Conservation (phyloP, 2,329 filamentous ascomycete genomes). For the Colletotrichum sp. region DNA sequence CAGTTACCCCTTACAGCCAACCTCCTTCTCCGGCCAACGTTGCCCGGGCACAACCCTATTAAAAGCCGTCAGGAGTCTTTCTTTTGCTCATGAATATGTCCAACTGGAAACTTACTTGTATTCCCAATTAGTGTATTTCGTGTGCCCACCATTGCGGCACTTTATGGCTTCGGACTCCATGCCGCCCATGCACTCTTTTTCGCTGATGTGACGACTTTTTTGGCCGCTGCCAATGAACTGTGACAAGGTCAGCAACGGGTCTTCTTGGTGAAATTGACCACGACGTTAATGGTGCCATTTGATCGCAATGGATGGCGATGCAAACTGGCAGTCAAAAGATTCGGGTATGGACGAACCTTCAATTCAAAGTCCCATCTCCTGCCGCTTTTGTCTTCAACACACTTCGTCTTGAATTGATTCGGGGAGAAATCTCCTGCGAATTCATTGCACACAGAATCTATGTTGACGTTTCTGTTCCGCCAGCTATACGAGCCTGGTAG, state of each 20-base stretch:
- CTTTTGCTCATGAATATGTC: not conserved
- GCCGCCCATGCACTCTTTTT: not conserved
- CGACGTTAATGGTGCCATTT: not conserved
- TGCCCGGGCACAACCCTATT: not conserved
- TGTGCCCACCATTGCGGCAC: not conserved
- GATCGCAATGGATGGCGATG: not conserved
- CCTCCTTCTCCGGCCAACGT: not conserved
- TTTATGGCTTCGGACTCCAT: not conserved
- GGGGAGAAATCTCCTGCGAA: not conserved
- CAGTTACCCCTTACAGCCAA: not conserved
- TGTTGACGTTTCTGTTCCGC: not conserved
- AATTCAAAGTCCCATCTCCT: not conserved
- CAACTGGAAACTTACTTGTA: not conserved
- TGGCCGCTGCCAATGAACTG: not conserved
- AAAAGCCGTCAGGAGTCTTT: not conserved
- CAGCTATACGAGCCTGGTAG: not conserved
- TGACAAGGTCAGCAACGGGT: not conserved
- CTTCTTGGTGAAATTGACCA: accelerated
- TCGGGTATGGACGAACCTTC: not conserved
- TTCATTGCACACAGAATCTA: not conserved
- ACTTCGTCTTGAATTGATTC: not conserved
- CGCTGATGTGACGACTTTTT: not conserved
- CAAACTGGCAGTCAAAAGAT: not conserved
- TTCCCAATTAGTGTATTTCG: not conserved
- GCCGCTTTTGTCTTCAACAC: not conserved